Base-by-base conservation (phyloP, 2,329 filamentous ascomycete species). In the Trichoderma semiorbis region DNA sequence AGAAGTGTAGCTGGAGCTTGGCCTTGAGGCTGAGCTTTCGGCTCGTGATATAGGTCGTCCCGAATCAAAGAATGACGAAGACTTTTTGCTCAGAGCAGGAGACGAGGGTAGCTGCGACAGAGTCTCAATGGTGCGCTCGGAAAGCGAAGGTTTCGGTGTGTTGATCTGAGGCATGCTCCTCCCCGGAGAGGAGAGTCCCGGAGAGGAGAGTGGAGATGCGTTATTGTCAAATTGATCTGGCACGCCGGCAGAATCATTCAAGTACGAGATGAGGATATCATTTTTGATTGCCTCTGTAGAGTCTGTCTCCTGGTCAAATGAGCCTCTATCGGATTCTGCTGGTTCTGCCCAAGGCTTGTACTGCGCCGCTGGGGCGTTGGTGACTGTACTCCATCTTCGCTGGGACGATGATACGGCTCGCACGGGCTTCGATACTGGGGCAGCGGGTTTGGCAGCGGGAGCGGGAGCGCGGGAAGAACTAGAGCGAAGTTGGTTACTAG, bases 121-220 rank as follows among this genome's bases (percentile, higher is more conserved):
- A 0, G 93, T 97, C 79, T 97, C 93, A 55, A 97, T 91, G 0
- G 95, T 97, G 72, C 95, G 87, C 76, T 98, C 95, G 0, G 92
- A 90, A 5, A 98, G 84, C 0, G 93, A 95, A 66, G 88, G 85
- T 68, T 82, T 78, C 1, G 82, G 78, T 36, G 80, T 12, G 76
- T 76, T 39, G 72, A 65, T 55, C 70, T 78, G 57, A 75, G 71
- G 11, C 73, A 74, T 30, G 77, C 4, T 73, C 69, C 34, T 72
- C 47, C 57, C 67, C n/a, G 66, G 57, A 24, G 66, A 65, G 6
- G 18, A 3, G 18, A 53, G n/a, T 6, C 55, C 66, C 12, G 65
- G 55, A 21, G 65, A 66, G 7, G n/a, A 5, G n/a, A 55, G 21
- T 7, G 63, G 63, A 5, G 61, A 26, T 34, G 76, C 72, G 18